Conservation (phyloP, 352 stramenopile species). For the Thalassiosira livingstoniorum region DNA sequence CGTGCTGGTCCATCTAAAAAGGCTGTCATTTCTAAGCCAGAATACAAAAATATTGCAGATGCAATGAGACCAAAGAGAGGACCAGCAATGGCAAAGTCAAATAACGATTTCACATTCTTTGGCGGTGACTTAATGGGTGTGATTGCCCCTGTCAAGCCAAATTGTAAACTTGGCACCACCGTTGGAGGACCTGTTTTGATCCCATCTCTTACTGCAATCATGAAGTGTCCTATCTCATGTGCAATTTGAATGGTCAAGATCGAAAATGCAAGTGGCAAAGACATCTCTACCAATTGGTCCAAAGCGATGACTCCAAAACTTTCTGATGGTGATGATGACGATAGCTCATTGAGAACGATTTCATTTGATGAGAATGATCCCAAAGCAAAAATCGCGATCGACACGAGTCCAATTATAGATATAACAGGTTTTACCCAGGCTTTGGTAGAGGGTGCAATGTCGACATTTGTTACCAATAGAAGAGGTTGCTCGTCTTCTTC, state of each 20-base stretch:
- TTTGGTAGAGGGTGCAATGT: slow-evolving; percentile 50
- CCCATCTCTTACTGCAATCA: slow-evolving; percentile 64
- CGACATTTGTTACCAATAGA: slow-evolving; percentile 48
- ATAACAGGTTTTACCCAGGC: slow-evolving; percentile 52
- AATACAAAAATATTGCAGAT: slow-evolving; percentile 70
- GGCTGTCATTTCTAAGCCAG: slow-evolving; percentile 71
- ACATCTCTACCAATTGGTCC: slow-evolving; percentile 55
- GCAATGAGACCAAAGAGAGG: slow-evolving; percentile 62
- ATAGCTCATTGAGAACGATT: slow-evolving; percentile 56
- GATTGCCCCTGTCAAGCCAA: slow-evolving; percentile 61
- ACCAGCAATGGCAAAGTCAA: slow-evolving; percentile 80
- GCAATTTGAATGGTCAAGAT: slow-evolving; percentile 56
- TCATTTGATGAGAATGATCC: slow-evolving; percentile 67
- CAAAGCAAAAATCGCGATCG: slow-evolving; percentile 63
- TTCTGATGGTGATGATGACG: slow-evolving; percentile 13
- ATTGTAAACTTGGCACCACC: slow-evolving; percentile 54
- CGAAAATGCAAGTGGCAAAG: slow-evolving; percentile 57
- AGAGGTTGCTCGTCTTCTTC: slow-evolving; percentile 54
- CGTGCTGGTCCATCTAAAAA: slow-evolving; percentile 45
- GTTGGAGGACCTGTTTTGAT: slow-evolving; percentile 61
- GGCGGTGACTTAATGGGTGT: slow-evolving; percentile 73
- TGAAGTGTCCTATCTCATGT: slow-evolving; percentile 70
- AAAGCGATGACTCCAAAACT: slow-evolving; percentile 50
- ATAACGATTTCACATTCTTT: slow-evolving; percentile 68
- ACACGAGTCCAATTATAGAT: slow-evolving; percentile 55